Evolutionary conservation across 306 rosid genomes (phyloP).

Genomic region (Elaeagnus macrophylla): DNA sequence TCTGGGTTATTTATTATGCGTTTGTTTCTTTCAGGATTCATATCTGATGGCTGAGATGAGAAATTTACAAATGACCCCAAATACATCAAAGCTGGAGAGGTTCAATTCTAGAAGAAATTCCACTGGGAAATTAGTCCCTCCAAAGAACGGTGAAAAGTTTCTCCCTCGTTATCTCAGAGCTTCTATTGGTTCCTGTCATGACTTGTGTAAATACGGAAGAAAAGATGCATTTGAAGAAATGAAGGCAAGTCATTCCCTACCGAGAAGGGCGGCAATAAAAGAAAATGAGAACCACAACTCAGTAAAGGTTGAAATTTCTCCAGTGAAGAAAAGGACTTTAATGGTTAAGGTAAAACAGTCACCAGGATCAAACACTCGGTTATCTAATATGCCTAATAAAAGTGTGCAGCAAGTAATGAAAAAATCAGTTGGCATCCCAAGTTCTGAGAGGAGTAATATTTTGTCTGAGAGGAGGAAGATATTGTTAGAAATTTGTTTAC

Average conservation of each 20-base stretch:
- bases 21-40: too few species aligned
- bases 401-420: constrained; percentile 9
- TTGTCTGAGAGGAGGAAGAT: constrained; percentile 20
- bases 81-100: constrained; percentile 17
- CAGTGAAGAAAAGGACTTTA: constrained; percentile 17
- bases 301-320: constrained; percentile 15
- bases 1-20: too few species aligned
- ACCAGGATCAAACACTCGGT: constrained; percentile 21
- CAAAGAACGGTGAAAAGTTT: constrained; percentile 21
- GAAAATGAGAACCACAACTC: constrained; percentile 8
- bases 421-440: constrained; percentile 28
- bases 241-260: constrained; percentile 26
- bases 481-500: too few species aligned
- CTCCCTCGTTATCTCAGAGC: constrained; percentile 55
- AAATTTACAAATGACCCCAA: constrained; percentile 15
- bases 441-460: constrained; percentile 18
- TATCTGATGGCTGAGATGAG: too few species aligned
- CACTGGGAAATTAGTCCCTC: constrained; percentile 9
- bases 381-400: constrained; percentile 7
- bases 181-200: constrained; percentile 64
- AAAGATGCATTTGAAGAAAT: constrained; percentile 28
- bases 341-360: constrained; percentile 19
- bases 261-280: constrained; percentile 15
- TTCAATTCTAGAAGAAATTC: constrained; percentile 17
- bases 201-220: constrained; percentile 66